Base-by-base conservation (phyloP, 192 early-diverging fungal species). In the Coemansia sp. region DNA sequence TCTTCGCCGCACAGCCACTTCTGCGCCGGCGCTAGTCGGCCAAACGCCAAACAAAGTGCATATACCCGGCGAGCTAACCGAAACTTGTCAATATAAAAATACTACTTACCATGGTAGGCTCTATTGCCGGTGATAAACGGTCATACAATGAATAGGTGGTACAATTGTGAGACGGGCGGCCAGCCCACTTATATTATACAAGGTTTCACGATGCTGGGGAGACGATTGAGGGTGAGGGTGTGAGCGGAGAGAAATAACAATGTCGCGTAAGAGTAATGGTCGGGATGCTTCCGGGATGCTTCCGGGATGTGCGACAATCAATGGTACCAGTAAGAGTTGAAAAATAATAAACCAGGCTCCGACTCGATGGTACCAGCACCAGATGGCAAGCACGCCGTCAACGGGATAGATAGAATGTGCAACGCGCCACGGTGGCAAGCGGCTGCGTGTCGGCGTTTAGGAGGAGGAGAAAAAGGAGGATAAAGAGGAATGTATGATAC, bases 51-150 rank as follows among this genome's bases (percentile, higher is more conserved):
- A 20, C 7, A 22, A n/a, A 58, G 32, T 19, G 15, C 35, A 7
- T 12, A 12, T 0, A 36, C 17, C 2, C 31, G 12, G 17, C 14
- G 56, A 36, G 19, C 35, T 32, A 37, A 3, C 6, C 35, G 37
- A 32, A 58, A 58, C 7, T 58, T 58, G 56, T 20, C 56, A 58
- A 17, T 22, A 58, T 58, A 58, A 58, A 58, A 58, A 58, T 58
- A 58, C 19, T 7, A 11, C 56, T 22, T 58, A 37, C 35, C 56
- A 58, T 58, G 19, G 22, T n/a, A 35, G 19, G 56, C 35, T 32
- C 35, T 11, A 20, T 0, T 9, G 35, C 32, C 19, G 31, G 10
- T 9, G 56, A 17, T 53, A 31, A 17, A 17, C 27, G 20, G 29
- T 53, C 49, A 53, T 53, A 31, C 27, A 53, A 6, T 6, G 22